Conservation (phyloP, 2,329 filamentous ascomycete genomes). For the Periconia digitata region DNA sequence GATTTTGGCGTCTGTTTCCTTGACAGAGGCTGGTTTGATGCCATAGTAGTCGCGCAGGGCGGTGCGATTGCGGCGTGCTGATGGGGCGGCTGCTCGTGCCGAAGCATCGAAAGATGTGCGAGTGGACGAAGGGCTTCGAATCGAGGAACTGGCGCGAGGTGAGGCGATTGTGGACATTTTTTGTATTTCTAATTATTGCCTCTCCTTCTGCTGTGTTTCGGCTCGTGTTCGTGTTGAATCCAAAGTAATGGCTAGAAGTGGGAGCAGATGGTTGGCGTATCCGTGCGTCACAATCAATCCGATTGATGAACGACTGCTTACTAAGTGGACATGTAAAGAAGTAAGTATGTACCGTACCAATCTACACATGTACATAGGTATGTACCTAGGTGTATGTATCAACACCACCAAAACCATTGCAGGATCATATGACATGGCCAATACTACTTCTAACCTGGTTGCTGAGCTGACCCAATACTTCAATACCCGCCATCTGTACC, state of each 20-base stretch:
- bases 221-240: background rate
- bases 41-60: conserved; percentile 96
- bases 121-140: conserved; percentile 71
- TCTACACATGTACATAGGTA: background rate
- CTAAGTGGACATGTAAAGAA: too few species aligned
- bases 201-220: background rate
- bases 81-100: conserved; percentile 42
- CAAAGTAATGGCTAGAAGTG: conserved; percentile 2
- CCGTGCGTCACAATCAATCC: conserved; percentile 29
- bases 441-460: conserved; percentile 31
- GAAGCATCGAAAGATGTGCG: conserved; percentile 67
- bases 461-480: conserved; percentile 56
- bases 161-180: conserved; percentile 63
- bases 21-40: conserved; percentile 56
- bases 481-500: conserved; percentile 57
- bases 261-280: conserved; percentile 6
- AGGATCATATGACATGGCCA: conserved; percentile 10
- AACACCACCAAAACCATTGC: too few species aligned
- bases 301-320: too few species aligned
- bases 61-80: conserved; percentile 69
- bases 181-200: background rate
- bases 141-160: conserved; percentile 60
- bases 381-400: background rate
- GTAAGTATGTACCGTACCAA: conserved; percentile 1
- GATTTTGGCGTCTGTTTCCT: conserved; percentile 32